Evolutionary conservation across 768 basidiomycete species (phyloP).

Genomic region (Leccinum pellstonianum): DNA sequence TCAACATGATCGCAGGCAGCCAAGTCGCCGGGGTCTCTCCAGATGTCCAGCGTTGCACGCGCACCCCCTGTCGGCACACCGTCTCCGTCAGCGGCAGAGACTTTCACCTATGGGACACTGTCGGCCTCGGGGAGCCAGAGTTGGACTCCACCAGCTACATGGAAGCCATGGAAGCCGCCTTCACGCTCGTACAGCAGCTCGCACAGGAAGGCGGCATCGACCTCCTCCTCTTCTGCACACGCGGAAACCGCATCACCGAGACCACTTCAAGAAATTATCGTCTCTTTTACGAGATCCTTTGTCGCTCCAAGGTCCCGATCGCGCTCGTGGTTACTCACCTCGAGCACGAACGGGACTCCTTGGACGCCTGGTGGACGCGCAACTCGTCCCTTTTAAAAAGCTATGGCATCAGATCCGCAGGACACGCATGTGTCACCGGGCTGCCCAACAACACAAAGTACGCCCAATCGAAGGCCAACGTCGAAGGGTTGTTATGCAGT

Average conservation of each 20-base stretch:
- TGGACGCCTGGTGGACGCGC: constrained; percentile 35
- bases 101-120: constrained; percentile 33
- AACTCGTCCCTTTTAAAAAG: constrained; percentile 21
- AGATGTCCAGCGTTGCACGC: constrained; percentile 33
- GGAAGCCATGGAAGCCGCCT: constrained; percentile 26
- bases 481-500: not conserved
- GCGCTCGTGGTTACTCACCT: constrained; percentile 23
- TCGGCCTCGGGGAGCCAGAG: constrained; percentile 30
- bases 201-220: constrained; percentile 32
- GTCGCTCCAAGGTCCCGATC: too few relatives aligned
- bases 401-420: constrained; percentile 22
- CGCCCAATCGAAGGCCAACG: not conserved
- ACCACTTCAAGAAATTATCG: too few relatives aligned
- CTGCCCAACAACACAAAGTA: constrained; percentile 22
- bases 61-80: constrained; percentile 25
- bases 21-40: constrained; percentile 20
- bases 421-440: constrained; percentile 35
- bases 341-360: constrained; percentile 30
- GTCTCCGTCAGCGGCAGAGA: constrained; percentile 14
- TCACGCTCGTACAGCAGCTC: constrained; percentile 35
- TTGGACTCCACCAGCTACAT: constrained; percentile 19
- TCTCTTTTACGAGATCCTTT: too few relatives aligned
- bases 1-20: constrained; percentile 30
- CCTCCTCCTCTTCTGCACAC: constrained; percentile 28
- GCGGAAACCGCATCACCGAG: too few relatives aligned